Conservation (phyloP, 2,329 filamentous ascomycete genomes). For the Myotisia sp. region DNA sequence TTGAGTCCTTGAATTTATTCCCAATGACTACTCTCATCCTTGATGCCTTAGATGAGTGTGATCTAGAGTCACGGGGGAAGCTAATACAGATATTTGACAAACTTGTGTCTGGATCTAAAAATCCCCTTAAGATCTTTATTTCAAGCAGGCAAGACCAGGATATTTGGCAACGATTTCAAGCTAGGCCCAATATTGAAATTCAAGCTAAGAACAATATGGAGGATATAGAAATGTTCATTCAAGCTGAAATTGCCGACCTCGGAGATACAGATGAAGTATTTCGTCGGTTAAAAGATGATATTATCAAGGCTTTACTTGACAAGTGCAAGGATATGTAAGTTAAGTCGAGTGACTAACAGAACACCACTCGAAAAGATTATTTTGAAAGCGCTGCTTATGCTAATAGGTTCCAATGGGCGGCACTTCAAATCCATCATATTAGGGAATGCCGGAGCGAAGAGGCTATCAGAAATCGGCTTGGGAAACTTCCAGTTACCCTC, state of each 20-base stretch:
- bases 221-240: conserved; percentile 19
- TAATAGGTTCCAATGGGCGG: conserved; percentile 25
- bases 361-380: not conserved
- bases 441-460: conserved; percentile 12
- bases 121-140: conserved; percentile 9
- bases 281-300: conserved; percentile 14
- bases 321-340: conserved; percentile 20
- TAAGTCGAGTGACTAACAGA: too few relatives aligned
- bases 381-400: not conserved
- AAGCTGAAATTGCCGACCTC: conserved; percentile 14
- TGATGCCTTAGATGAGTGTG: conserved; percentile 11
- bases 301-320: conserved; percentile 13
- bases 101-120: too few relatives aligned
- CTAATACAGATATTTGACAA: too few relatives aligned
- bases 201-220: conserved; percentile 18
- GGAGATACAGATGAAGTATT: too few relatives aligned
- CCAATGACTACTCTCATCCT: conserved; percentile 6
- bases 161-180: conserved; percentile 6
- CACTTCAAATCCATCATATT: conserved; percentile 19
- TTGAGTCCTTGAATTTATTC: conserved; percentile 3
- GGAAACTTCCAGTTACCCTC: conserved; percentile 19
- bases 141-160: conserved; percentile 10
- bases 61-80: conserved; percentile 3
- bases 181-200: conserved; percentile 9
- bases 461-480: conserved; percentile 16